Conservation (phyloP, 2,329 filamentous ascomycete species). For the Thielaviopsis ethacetica region DNA sequence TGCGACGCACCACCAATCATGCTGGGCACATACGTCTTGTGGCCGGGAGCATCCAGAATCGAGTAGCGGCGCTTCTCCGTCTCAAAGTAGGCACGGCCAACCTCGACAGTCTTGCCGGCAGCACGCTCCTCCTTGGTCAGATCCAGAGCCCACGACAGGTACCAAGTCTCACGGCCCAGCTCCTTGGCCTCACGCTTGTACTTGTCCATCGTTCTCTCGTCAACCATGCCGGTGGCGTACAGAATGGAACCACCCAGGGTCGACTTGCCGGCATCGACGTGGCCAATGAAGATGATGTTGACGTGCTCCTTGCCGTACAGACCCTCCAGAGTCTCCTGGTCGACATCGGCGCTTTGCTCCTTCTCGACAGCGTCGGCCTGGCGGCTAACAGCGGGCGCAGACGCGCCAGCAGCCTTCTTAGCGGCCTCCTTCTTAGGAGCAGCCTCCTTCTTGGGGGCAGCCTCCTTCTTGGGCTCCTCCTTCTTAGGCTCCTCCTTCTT, state of each 20-base stretch:
- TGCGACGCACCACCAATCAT: conserved; percentile 96
- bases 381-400: conserved; percentile 55
- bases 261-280: conserved; percentile 97
- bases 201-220: conserved; percentile 95
- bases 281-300: conserved; percentile 95
- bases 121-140: conserved; percentile 89
- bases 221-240: conserved; percentile 95
- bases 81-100: conserved; percentile 90
- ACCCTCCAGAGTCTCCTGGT: conserved; percentile 63
- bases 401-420: conserved; percentile 70
- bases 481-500: conserved; percentile 22
- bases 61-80: conserved; percentile 93
- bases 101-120: conserved; percentile 97
- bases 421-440: conserved; percentile 78
- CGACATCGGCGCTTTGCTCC: conserved; percentile 61
- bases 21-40: conserved; percentile 95
- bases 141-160: conserved; percentile 95
- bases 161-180: conserved; percentile 92
- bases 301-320: conserved; percentile 89
- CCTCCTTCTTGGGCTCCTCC: conserved; percentile 7
- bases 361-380: conserved; percentile 73
- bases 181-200: conserved; percentile 96
- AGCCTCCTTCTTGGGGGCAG: conserved; percentile 32
- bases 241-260: conserved; percentile 88
- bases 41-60: conserved; percentile 88